phyloP scores from a whole-genome alignment of 805 yeast species.

The Kluyveromyces nonfermentans region DNA sequence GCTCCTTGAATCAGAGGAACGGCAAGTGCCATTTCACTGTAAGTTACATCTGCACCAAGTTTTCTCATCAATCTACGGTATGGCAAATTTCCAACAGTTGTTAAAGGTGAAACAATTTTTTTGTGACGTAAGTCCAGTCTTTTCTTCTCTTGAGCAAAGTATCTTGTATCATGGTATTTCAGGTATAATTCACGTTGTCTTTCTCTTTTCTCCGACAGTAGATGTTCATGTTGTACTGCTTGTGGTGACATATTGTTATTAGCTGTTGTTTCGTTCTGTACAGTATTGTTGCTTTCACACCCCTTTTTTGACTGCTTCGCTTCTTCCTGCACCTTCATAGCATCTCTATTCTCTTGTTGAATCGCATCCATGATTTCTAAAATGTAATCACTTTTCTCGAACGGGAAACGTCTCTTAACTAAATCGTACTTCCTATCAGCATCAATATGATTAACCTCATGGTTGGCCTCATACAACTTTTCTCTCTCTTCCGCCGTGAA shows the following conservation, averaged over 20 bases:
- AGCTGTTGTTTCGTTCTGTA: slow-evolving; percentile 10
- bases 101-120: slow-evolving; percentile 87
- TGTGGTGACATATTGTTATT: slow-evolving; percentile 22
- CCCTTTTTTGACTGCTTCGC: slow-evolving; percentile 20
- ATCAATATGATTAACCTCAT: slow-evolving; percentile 57
- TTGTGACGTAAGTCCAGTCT: slow-evolving; percentile 56
- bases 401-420: slow-evolving; percentile 46
- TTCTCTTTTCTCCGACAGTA: slow-evolving; percentile 26
- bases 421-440: slow-evolving; percentile 30
- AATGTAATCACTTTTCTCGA: slow-evolving; percentile 47
- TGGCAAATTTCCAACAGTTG: slow-evolving; percentile 96
- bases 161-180: slow-evolving; percentile 65
- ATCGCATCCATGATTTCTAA: slow-evolving; percentile 57
- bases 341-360: slow-evolving; percentile 30
- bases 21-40: slow-evolving; percentile 89
- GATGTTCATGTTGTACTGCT: slow-evolving; percentile 19
- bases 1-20: slow-evolving; percentile 82
- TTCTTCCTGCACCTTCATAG: slow-evolving; percentile 28
- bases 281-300: slow-evolving; percentile 8
- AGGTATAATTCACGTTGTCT: slow-evolving; percentile 24
- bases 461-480: slow-evolving; percentile 27
- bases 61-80: slow-evolving; percentile 86
- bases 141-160: slow-evolving; percentile 76
- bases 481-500: slow-evolving; percentile 30
- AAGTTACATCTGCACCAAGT: slow-evolving; percentile 87